These are phyloP conservation scores for Glycyrrhiza uralensis DNA, from an alignment of 306 rosid genomes.

Conservation along the genomic window DNA sequence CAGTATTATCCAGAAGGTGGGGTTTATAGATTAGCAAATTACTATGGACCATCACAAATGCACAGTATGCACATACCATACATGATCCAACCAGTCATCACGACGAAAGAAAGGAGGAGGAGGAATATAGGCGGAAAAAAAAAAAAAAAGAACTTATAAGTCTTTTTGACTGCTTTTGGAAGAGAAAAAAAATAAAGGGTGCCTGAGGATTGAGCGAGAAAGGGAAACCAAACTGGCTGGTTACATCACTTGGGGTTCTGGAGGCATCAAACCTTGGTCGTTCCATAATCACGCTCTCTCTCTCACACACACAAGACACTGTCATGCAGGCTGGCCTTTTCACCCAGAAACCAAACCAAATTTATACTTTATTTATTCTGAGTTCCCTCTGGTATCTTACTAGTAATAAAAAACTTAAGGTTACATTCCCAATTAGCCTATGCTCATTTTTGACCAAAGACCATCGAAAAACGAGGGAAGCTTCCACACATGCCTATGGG, in stretches of 20 bases:
- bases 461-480: conserved; percentile 1
- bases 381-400: not conserved
- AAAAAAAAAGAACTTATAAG: not conserved
- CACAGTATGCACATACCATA: not conserved
- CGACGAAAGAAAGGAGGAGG: not conserved
- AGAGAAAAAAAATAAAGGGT: not conserved
- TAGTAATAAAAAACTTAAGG: not conserved
- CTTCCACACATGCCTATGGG: conserved; percentile 22
- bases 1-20: not conserved
- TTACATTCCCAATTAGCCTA: conserved; percentile 4
- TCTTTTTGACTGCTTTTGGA: conserved; percentile 10
- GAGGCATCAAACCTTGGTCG: conserved; percentile 28
- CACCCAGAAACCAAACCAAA: conserved; percentile 17
- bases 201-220: conserved; percentile 12
- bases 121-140: not conserved
- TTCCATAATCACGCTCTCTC: conserved; percentile 39
- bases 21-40: not conserved
- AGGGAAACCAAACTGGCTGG: conserved; percentile 31
- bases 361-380: conserved; percentile 38
- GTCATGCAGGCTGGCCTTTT: not conserved
- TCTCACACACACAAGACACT: conserved; percentile 1
- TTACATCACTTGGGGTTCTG: conserved; percentile 31
- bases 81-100: conserved; percentile 2
- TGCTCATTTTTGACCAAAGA: conserved; percentile 38
- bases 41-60: not conserved